Evolutionary conservation across 225 moss, liverwort and hornwort genomes (phyloP).

Genomic region (Neckera pumila): DNA sequence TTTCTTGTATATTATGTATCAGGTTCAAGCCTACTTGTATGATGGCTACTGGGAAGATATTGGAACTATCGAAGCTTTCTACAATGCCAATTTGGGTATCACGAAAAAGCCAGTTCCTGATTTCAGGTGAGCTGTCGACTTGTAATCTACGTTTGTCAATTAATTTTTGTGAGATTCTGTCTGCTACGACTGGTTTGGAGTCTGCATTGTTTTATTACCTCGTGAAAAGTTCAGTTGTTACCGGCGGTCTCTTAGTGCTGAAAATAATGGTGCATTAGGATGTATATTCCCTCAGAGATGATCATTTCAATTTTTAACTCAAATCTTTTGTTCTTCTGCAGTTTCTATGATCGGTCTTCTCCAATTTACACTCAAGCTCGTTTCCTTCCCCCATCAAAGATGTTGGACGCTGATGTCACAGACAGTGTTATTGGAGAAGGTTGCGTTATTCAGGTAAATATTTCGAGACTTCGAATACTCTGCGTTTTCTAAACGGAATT

Average conservation of each 20-base stretch:
- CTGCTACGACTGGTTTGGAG: not conserved
- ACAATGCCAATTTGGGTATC: conserved; percentile 92
- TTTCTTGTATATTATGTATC: not conserved
- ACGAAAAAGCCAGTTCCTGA: conserved; percentile 96
- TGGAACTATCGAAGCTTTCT: conserved; percentile 97
- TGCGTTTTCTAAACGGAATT: not conserved
- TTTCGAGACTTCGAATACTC: not conserved
- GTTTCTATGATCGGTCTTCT: conserved; percentile 91
- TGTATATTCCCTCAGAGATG: not conserved
- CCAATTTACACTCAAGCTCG: conserved; percentile 98
- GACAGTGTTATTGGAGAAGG: conserved; percentile 99
- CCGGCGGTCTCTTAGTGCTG: not conserved
- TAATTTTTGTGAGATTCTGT: not conserved
- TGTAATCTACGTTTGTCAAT: not conserved
- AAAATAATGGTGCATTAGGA: not conserved
- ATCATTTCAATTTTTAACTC: not conserved
- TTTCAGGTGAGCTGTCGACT: conserved; percentile 39
- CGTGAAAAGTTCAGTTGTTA: not conserved
- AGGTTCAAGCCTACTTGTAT: conserved; percentile 92
- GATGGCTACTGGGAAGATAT: conserved; percentile 99
- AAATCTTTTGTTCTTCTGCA: not conserved
- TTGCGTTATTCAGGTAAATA: conserved; percentile 65
- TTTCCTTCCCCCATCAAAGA: conserved; percentile 92
- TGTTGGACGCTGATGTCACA: conserved; percentile 90
- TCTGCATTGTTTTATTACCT: not conserved